Percentiles rank a stretch among this genome's conserved stretches.
phyloP scores from a whole-genome alignment of 371 early-diverging fungal genomes.

The Batkoa obscura region DNA sequence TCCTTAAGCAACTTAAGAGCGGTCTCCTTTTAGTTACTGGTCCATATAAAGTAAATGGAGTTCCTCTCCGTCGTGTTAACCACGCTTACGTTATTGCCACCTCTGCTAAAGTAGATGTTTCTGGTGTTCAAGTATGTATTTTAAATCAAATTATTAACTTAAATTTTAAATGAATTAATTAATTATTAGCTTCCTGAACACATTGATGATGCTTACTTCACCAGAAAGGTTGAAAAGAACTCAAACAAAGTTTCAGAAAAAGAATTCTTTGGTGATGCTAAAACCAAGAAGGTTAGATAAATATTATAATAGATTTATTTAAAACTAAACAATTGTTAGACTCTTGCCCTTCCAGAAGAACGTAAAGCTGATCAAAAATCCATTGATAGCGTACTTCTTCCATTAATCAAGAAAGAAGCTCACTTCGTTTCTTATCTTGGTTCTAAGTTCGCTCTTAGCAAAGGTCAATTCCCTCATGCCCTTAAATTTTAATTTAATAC shows the following conservation, averaged over 20 bases:
- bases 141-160: no score
- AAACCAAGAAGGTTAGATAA: slow-evolving; percentile 4
- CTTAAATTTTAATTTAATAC: slow-evolving; percentile 93
- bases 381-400: slow-evolving; percentile 65
- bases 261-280: slow-evolving; percentile 59
- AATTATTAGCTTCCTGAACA: slow-evolving; percentile 35
- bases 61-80: slow-evolving; percentile 94
- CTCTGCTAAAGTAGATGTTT: slow-evolving; percentile 86
- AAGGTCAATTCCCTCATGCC: slow-evolving; percentile 88
- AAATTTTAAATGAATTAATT: background rate
- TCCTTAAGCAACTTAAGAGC: slow-evolving; percentile 87
- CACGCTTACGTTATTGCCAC: slow-evolving; percentile 97
- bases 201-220: slow-evolving; percentile 89
- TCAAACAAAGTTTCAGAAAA: slow-evolving; percentile 57
- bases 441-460: slow-evolving; percentile 67
- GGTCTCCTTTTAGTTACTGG: slow-evolving; percentile 94
- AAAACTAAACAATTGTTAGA: slow-evolving; percentile 13
- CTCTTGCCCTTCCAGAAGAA: slow-evolving; percentile 41
- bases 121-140: slow-evolving; percentile 36
- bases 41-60: slow-evolving; percentile 95
- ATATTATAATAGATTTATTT: background rate
- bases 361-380: slow-evolving; percentile 71
- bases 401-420: slow-evolving; percentile 63
- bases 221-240: slow-evolving; percentile 48
- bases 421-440: slow-evolving; percentile 69